phyloP scores from a whole-genome alignment of 371 early-diverging fungal genomes.

The Gilbertella persicaria region DNA sequence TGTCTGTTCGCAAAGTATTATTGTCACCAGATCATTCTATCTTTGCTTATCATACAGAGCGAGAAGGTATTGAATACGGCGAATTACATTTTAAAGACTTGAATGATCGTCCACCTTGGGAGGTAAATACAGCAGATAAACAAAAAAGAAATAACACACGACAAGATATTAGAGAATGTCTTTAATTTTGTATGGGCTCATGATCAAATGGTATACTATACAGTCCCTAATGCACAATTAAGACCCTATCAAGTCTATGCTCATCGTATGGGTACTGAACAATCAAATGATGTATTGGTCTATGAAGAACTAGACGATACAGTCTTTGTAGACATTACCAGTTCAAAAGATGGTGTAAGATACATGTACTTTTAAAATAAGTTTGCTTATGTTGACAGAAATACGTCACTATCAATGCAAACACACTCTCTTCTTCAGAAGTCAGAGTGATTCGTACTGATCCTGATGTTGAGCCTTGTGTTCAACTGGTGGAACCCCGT shows the following conservation, averaged over 20 bases:
- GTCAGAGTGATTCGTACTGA: conserved; percentile 59
- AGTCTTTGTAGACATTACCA: conserved; percentile 79
- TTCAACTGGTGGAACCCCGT: conserved; percentile 61
- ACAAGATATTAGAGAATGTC: conserved; percentile 52
- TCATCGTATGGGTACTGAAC: conserved; percentile 57
- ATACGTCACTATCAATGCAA: conserved; percentile 75
- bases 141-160: no score
- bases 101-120: conserved; percentile 30
- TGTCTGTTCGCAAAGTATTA: conserved; percentile 59
- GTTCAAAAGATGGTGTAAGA: conserved; percentile 75
- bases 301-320: conserved; percentile 70
- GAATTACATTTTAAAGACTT: conserved; percentile 61
- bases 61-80: conserved; percentile 69
- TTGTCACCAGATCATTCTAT: conserved; percentile 61
- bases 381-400: conserved; percentile 25
- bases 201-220: conserved; percentile 68
- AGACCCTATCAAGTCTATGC: conserved; percentile 69
- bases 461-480: conserved; percentile 45
- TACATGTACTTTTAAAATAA: background rate
- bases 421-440: conserved; percentile 76
- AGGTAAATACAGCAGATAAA: conserved; percentile 28
- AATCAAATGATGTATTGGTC: conserved; percentile 60
- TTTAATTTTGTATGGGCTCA: conserved; percentile 86
- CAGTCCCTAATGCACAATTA: conserved; percentile 71
- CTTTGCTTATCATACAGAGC: conserved; percentile 63